Evolutionary conservation across 352 stramenopile species (phyloP), one percentile per base, ranked within the genome.

Genomic region (Pythium folliculosum): DNA sequence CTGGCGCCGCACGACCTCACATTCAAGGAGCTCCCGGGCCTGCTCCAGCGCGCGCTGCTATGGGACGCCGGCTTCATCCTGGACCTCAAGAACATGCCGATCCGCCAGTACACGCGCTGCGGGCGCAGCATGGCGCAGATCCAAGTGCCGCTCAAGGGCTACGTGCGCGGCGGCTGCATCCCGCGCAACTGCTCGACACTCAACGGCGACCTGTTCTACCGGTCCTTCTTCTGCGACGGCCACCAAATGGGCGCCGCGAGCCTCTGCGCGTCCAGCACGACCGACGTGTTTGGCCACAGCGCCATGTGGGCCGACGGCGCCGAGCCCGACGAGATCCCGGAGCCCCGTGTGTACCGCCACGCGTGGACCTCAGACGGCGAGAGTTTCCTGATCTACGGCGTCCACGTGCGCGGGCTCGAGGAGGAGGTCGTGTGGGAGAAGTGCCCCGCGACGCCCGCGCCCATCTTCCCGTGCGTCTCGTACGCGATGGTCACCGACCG

Each of bases 401-500:
- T 72, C 53, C 66, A 72, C 66, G 71, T 77, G 0, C 21, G 56
- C 0, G 63, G 75, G 10, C 70, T 86, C 21, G 72, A 78, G 22
- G 65, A 71, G 52, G 65, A 60, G 14, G 59, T 48, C n/a, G 59
- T 65, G 35, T 72, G 66, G 66, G 59, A 72, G 37, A 52, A 66
- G 38, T 72, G 66, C 59, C 81, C 81, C 0, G 53, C 68, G 5
- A 80, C 72, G 6, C 75, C 81, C 0, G 73, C 80, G 30, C 58
- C 60, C 21, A 72, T 72, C 53, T 68, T 68, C 45, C 66, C 66
- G 6, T 72, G 66, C 43, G 77, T 74, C 30, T 57, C 81, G 40
- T 82, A 83, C 52, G 67, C 71, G 54, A 63, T 27, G 30, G 38
- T 74, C 8, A 71, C 79, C 5, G 75, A 82, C 25, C 73, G 69